Base-by-base conservation (phyloP, 148 eudicot genomes). In the Euryodendron excelsum region DNA sequence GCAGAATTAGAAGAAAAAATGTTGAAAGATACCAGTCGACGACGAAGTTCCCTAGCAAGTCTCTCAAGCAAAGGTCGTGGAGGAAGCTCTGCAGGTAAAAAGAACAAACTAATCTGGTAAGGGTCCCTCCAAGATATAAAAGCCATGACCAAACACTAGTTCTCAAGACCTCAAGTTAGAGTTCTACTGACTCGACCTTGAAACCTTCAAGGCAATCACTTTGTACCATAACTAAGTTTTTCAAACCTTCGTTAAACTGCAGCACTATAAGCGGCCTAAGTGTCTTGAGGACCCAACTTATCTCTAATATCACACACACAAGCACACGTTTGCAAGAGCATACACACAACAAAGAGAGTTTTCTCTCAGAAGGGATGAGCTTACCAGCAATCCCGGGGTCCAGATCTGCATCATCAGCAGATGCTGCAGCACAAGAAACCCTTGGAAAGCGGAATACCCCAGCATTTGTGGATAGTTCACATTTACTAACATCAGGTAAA, bases 401-500 rank as follows among this genome's bases (percentile, higher is more conserved):
- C 47, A 96, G 80, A 78, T 93, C 98, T 62, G 99, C 99, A 82
- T 92, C 98, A 87, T 96, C 99, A 47, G 98, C 99, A 60, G 95
- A 93, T 62, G 97, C 97, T 33, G 93, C 93, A 69, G 97, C 97
- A 89, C 93, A 92, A 81, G 99, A 96, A 71, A 96, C 99, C 87
- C 99, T 90, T 37, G 99, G 98, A 77, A 93, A 93, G 59, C 85
- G 91, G 68, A 80, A 92, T 8, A 93, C 92, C 13, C 99, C 97
- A 27, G 86, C 86, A 82, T 71, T 89, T 69, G 76, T 82, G 18
- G 92, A 88, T 53, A 89, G 85, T 75, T 96, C 91, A 33, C 87
- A 84, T 77, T 84, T 86, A 81, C 89, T 86, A 52, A 96, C 95
- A 86, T 96, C 91, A 58, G 98, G 99, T 48, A 96, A 81, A 13